phyloP scores from a whole-genome alignment of 2,329 filamentous ascomycete genomes.

The Bisporella sp. region DNA sequence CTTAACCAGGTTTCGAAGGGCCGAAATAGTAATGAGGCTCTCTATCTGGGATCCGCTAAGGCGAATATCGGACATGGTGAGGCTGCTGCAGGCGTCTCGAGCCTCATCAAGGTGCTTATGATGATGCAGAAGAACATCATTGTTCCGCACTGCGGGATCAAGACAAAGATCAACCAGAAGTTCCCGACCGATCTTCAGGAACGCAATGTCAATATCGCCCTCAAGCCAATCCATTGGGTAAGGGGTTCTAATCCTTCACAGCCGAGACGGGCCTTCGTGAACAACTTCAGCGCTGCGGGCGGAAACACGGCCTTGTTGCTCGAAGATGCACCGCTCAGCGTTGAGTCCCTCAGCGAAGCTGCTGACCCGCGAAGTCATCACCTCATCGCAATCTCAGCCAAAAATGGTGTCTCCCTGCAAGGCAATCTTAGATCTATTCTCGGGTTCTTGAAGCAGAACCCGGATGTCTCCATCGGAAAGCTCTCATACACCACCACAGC shows the following conservation, averaged over 20 bases:
- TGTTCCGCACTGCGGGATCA: slow-evolving; percentile 21
- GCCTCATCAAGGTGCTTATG: slow-evolving; percentile 23
- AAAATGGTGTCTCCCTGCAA: slow-evolving; percentile 5
- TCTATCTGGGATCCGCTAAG: slow-evolving; percentile 7
- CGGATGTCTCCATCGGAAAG: slow-evolving; percentile 3
- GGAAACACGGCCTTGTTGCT: slow-evolving; percentile 17
- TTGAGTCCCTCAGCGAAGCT: neutral
- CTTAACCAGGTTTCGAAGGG: neutral
- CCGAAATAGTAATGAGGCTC: slow-evolving; percentile 1
- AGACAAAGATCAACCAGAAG: slow-evolving; percentile 24
- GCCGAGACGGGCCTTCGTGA: slow-evolving; percentile 31
- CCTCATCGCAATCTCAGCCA: slow-evolving; percentile 6
- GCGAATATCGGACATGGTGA: slow-evolving; percentile 8
- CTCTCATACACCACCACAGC: slow-evolving; percentile 16
- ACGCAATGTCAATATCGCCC: slow-evolving; percentile 18
- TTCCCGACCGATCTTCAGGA: slow-evolving; percentile 29
- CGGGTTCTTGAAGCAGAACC: slow-evolving; percentile 2
- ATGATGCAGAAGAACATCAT: slow-evolving; percentile 21
- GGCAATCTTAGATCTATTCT: slow-evolving; percentile 4
- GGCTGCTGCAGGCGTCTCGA: slow-evolving; percentile 16
- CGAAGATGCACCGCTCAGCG: slow-evolving; percentile 12
- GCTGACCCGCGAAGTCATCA: slow-evolving; percentile 5
- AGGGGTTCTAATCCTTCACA: slow-evolving; percentile 28
- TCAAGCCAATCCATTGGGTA: slow-evolving; percentile 12
- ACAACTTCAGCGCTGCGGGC: slow-evolving; percentile 39